Evolutionary conservation across 768 basidiomycete species (phyloP).

Genomic region (Psilocybe cubensis): DNA sequence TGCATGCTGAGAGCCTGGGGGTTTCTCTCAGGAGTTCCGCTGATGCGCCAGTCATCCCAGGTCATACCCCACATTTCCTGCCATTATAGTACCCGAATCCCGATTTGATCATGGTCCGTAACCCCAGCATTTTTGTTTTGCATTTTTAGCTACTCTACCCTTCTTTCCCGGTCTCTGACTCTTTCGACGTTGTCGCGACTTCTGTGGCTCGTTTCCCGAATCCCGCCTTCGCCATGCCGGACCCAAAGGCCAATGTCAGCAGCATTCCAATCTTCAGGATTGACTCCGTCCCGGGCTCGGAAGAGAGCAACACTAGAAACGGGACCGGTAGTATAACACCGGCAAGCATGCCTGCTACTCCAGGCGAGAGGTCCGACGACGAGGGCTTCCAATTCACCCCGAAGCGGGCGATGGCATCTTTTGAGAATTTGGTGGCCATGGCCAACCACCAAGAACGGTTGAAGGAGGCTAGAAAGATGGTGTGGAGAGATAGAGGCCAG

Average conservation of each 20-base stretch:
- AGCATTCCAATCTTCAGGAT: not conserved
- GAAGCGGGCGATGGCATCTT: slow-evolving; percentile 67
- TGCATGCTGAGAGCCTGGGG: not conserved
- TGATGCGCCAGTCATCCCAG: not conserved
- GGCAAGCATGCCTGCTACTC: slow-evolving; percentile 17
- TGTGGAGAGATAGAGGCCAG: slow-evolving; percentile 82
- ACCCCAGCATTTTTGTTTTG: not conserved
- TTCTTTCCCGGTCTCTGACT: not conserved
- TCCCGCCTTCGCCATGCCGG: not conserved
- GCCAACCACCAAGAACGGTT: slow-evolving; percentile 84
- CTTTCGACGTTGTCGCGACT: no score
- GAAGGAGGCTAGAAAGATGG: slow-evolving; percentile 73
- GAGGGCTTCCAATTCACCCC: slow-evolving; percentile 46
- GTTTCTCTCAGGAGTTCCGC: not conserved
- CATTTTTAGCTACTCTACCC: not conserved
- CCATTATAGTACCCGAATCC: not conserved
- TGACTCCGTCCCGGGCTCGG: not conserved
- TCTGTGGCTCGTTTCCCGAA: not conserved
- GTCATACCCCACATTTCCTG: slow-evolving; percentile 1
- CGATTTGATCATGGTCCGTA: not conserved
- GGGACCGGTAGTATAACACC: slow-evolving; percentile 11
- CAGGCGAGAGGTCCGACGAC: slow-evolving; percentile 18
- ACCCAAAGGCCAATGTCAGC: not conserved
- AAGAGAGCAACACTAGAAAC: slow-evolving; percentile 1
- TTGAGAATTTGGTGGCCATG: slow-evolving; percentile 83